Percentiles rank a stretch among this genome's conserved stretches.
These are phyloP conservation scores for Arthrobotrys iridis DNA, from an alignment of 2,329 filamentous ascomycete genomes.

Conservation along the genomic window DNA sequence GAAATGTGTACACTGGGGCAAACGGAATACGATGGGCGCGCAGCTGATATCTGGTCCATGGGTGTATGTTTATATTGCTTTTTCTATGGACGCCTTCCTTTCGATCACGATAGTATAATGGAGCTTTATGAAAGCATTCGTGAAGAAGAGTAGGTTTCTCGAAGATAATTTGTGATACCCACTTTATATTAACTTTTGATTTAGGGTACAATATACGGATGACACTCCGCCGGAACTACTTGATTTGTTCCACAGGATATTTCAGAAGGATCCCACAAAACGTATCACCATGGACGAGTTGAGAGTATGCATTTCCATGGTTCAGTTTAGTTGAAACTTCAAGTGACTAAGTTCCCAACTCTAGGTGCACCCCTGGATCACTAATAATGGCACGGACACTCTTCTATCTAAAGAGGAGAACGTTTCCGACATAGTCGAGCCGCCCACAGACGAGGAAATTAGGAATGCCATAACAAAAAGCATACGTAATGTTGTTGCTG, in stretches of 20 bases:
- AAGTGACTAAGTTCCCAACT: slow-evolving; percentile 18
- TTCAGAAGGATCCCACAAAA: slow-evolving; percentile 85
- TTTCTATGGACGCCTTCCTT: slow-evolving; percentile 86
- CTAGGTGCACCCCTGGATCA: slow-evolving; percentile 93
- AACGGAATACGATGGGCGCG: slow-evolving; percentile 84
- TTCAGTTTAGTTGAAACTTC: neutral
- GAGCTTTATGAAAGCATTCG: slow-evolving; percentile 92
- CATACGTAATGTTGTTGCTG: slow-evolving; percentile 84
- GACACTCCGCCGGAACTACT: slow-evolving; percentile 75
- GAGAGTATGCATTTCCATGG: slow-evolving; percentile 73
- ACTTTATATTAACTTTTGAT: neutral
- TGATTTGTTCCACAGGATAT: slow-evolving; percentile 76
- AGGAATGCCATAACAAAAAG: slow-evolving; percentile 89
- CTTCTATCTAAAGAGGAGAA: slow-evolving; percentile 86
- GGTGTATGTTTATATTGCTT: slow-evolving; percentile 93
- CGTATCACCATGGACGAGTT: slow-evolving; percentile 85
- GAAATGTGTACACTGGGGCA: slow-evolving; percentile 89
- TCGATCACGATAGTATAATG: slow-evolving; percentile 79
- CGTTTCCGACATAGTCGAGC: slow-evolving; percentile 79
- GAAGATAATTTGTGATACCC: neutral
- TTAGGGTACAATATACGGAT: slow-evolving; percentile 68
- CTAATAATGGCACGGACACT: slow-evolving; percentile 77
- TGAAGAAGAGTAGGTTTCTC: slow-evolving; percentile 66
- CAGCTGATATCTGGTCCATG: slow-evolving; percentile 98
- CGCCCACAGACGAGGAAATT: slow-evolving; percentile 88